phyloP scores from a whole-genome alignment of 164 flowering plant species.

The Cinnamomum micranthum region DNA sequence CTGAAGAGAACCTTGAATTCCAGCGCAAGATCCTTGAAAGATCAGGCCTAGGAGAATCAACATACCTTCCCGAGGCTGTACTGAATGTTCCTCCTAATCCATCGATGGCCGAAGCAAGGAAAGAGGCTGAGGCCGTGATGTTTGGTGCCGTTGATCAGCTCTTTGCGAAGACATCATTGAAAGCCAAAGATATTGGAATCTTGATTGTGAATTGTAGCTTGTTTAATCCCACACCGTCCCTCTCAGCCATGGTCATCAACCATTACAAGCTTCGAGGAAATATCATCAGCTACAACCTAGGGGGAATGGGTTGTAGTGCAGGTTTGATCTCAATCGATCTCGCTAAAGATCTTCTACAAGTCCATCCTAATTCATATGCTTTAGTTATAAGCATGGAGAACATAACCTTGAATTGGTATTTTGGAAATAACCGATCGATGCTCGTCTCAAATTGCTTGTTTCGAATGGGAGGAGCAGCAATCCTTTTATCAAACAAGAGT shows the following conservation, averaged over 20 bases:
- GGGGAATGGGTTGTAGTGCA: conserved; percentile 90
- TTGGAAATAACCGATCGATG: conserved; percentile 80
- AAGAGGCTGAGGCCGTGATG: conserved; percentile 73
- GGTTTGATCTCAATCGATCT: conserved; percentile 76
- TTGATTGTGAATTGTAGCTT: conserved; percentile 72
- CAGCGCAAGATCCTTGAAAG: conserved; percentile 66
- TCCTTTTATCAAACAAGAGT: conserved; percentile 63
- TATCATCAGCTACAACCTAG: conserved; percentile 57
- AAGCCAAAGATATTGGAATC: conserved; percentile 71
- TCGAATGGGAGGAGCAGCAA: conserved; percentile 82
- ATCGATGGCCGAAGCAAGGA: conserved; percentile 72
- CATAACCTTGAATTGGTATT: conserved; percentile 78
- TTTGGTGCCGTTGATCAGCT: conserved; percentile 75
- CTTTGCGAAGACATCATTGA: conserved; percentile 49
- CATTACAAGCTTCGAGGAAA: conserved; percentile 83
- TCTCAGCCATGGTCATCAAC: conserved; percentile 78
- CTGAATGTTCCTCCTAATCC: conserved; percentile 71
- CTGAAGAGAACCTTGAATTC: conserved; percentile 53
- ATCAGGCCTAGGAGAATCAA: conserved; percentile 71
- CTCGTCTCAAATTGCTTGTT: conserved; percentile 82
- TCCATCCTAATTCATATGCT: conserved; percentile 76
- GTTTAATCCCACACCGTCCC: conserved; percentile 82
- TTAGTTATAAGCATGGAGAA: conserved; percentile 73
- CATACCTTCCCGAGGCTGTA: conserved; percentile 72
- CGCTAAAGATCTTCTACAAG: conserved; percentile 75